Base-by-base conservation (phyloP, 129 eudicot species). In the Flaveria trinervia region DNA sequence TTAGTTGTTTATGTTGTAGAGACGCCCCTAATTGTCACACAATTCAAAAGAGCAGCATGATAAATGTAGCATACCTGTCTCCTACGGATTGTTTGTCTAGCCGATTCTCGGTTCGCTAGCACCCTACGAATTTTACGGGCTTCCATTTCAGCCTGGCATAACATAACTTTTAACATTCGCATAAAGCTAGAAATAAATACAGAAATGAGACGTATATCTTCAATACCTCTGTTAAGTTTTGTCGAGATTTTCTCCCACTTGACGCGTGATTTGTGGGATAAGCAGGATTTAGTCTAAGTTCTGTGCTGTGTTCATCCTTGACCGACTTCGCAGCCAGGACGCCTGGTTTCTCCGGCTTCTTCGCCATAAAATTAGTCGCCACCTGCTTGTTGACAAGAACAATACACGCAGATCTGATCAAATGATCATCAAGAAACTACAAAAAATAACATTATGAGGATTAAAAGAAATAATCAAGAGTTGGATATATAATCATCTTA, bases 31-130 rank as follows among this genome's bases (percentile, higher is more conserved):
- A n/a, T 33, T 33, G 39, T 33, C 39, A 33, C 7, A 33, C 7
- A 33, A 33, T 4, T 33, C 39, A 33, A 33, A 33, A 33, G 3
- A 0, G 39, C 4, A 4, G 4, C 39, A 33, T 4, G 4, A 33
- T 5, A 33, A 1, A 4, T 33, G 39, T 33, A 33, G 1, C 39
- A 30, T 79, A 88, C 98, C 96, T 90, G 94, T 79, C 96, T 85
- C 18, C 91, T 85, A 13, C 90, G 92, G 57, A 88, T 90, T 1
- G 96, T 86, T 81, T 88, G 92, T 82, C 94, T 83, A 48, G 98
- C 96, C 0, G 98, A 90, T 70, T 92, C 98, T 83, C 94, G 85
- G 61, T 92, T 92, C 0, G 98, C 98, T 55, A 92, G 79, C 46
- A 92, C 79, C 65, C 96, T 85, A 3, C 89, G 98, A 30, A 86